phyloP scores from a whole-genome alignment of 176 grass and related monocot species.

The sorghum (Sorghum bicolor) region DNA sequence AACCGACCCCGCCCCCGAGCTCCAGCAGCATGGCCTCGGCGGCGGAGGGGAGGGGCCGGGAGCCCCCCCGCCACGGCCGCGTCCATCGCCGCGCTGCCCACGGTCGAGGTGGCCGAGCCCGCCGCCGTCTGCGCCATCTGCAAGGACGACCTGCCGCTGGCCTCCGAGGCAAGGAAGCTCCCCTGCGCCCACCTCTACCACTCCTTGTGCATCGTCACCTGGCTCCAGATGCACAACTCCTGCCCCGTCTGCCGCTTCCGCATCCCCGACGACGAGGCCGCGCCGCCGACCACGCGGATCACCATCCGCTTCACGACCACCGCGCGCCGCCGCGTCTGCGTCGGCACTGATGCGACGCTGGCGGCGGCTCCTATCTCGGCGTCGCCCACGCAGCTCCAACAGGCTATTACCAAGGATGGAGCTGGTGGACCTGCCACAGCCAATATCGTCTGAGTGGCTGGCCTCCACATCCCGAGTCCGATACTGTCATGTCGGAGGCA shows the following conservation, averaged over 20 bases:
- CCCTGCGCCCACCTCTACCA: slow-evolving; percentile 86
- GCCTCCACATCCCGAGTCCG: slow-evolving; percentile 45
- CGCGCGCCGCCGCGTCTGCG: slow-evolving; percentile 6
- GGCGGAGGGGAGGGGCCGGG: slow-evolving; percentile 20
- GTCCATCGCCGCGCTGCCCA: slow-evolving; percentile 71
- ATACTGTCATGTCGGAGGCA: slow-evolving; percentile 55
- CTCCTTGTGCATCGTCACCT: slow-evolving; percentile 73
- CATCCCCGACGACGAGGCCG: not conserved
- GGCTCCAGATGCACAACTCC: slow-evolving; percentile 80
- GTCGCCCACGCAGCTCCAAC: slow-evolving; percentile 66
- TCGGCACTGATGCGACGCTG: not conserved
- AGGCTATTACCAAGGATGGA: slow-evolving; percentile 48
- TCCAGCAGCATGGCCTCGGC: not conserved
- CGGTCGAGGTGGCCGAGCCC: slow-evolving; percentile 50
- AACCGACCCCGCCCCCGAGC: slow-evolving; percentile 16
- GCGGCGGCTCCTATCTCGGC: slow-evolving; percentile 21
- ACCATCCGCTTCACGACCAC: slow-evolving; percentile 38
- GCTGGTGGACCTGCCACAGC: slow-evolving; percentile 43
- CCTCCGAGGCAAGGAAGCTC: slow-evolving; percentile 47
- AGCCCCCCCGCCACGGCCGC: slow-evolving; percentile 45
- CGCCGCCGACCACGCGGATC: slow-evolving; percentile 26
- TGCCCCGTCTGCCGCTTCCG: slow-evolving; percentile 12
- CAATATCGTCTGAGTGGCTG: slow-evolving; percentile 74
- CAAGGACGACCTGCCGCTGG: slow-evolving; percentile 68
- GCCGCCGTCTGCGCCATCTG: slow-evolving; percentile 63